Conservation (phyloP, 768 basidiomycete genomes). For the Roridomyces roridus region DNA sequence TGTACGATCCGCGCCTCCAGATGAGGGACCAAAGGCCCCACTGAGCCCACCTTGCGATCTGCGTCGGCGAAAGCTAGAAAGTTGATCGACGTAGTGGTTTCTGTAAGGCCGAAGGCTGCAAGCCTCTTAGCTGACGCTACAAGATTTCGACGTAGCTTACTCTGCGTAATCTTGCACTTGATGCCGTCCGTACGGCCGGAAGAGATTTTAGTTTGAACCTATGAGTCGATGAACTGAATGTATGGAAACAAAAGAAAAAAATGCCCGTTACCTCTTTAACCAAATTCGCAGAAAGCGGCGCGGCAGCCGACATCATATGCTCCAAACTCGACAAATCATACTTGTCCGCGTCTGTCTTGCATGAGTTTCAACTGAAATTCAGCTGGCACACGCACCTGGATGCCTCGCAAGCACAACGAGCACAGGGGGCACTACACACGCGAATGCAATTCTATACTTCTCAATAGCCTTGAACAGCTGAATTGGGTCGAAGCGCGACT, state of each 20-base stretch:
- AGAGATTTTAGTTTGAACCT: not conserved
- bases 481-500: slow-evolving; percentile 49
- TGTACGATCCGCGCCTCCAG: slow-evolving; percentile 64
- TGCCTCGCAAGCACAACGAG: slow-evolving; percentile 63
- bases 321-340: slow-evolving; percentile 58
- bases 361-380: not conserved
- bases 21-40: slow-evolving; percentile 65
- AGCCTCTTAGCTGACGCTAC: too few species aligned
- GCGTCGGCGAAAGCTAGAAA: slow-evolving; percentile 45
- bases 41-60: slow-evolving; percentile 50
- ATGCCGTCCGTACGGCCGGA: too few species aligned
- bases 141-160: too few species aligned
- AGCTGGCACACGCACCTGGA: slow-evolving; percentile 39
- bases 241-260: not conserved
- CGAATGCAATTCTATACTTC: slow-evolving; percentile 53
- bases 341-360: slow-evolving; percentile 46
- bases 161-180: too few species aligned
- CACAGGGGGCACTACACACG: slow-evolving; percentile 68
- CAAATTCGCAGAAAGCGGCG: slow-evolving; percentile 63
- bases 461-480: too few species aligned
- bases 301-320: slow-evolving; percentile 63
- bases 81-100: slow-evolving; percentile 62
- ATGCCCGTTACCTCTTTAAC: slow-evolving; percentile 39
- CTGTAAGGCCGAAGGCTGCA: slow-evolving; percentile 64
- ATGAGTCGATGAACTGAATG: slow-evolving; percentile 29